Evolutionary conservation across 371 early-diverging fungal genomes (phyloP), one percentile per base, ranked within the genome.

Genomic region (Mortierella sp.): DNA sequence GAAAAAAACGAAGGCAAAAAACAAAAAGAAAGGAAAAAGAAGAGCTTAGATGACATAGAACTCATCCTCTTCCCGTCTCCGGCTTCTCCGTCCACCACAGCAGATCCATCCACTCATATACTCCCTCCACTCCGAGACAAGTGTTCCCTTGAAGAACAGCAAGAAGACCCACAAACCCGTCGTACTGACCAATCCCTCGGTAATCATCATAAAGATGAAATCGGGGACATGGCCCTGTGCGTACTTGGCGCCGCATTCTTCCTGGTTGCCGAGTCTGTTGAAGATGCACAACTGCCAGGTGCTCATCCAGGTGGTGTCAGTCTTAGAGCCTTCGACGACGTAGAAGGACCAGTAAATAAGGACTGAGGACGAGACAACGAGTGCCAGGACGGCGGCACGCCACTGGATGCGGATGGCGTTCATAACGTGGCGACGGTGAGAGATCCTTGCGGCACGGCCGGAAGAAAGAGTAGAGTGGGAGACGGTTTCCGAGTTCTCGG

Each of bases 361-460:
- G 7, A 92, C 90, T 0, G 92, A 90, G 24, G 81, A 80, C 38
- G 89, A 83, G 21, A 92, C 85, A 12, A 91, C 86, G 44, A 92
- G 54, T 12, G 93, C 93, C 16, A 94, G 78, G 24, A 91, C 74
- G 4, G 93, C 87, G 7, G 95, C 92, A 71, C 95, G 90, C 95
- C 95, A 94, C 81, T 94, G 94, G 71, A 94, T 91, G 12, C 91
- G 90, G 55, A 93, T 91, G 29, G 93, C 92, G 43, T 89, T 89
- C 74, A 93, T 80, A 32, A 93, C 90, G 75, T 95, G 93, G 27
- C 91, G 88, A 43, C 89, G 85, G 56, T 90, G 91, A 44, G 88
- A 87, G 49, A 88, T 89, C 0, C 88, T 83, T 35, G 89, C 89
- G 2, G 87, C 86, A 24, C 77, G 73, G 8, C 86, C 86, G 0